Percentiles rank a stretch among this genome's conserved stretches.
Evolutionary conservation across 331 rosid species (phyloP).

Genomic region (Telfairia occidentalis): DNA sequence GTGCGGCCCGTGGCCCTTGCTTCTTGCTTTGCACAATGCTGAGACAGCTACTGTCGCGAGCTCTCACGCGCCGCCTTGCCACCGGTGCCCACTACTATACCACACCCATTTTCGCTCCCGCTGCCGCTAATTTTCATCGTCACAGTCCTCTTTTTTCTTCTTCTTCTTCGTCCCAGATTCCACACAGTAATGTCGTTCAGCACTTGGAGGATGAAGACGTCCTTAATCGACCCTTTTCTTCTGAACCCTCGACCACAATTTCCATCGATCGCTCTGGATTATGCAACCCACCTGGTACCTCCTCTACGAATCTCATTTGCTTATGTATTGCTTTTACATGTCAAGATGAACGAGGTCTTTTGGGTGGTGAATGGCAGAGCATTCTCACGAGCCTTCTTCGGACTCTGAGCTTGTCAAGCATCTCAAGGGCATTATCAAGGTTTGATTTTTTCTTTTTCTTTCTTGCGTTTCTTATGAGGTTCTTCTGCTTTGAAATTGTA

Average conservation of each 20-base stretch:
- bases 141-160: slow-evolving; percentile 11
- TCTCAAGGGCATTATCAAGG: slow-evolving; percentile 88
- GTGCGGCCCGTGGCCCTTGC: neutral
- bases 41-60: slow-evolving; percentile 24
- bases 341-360: neutral
- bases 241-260: slow-evolving; percentile 33
- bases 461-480: neutral
- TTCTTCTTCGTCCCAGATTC: slow-evolving; percentile 28
- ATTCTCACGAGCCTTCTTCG: slow-evolving; percentile 49
- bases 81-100: slow-evolving; percentile 3
- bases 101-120: neutral
- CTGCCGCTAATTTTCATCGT: slow-evolving; percentile 8
- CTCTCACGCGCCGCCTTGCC: slow-evolving; percentile 15
- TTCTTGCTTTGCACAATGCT: slow-evolving; percentile 24
- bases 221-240: slow-evolving; percentile 18
- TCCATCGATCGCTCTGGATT: slow-evolving; percentile 72
- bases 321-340: neutral
- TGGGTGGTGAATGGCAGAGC: slow-evolving; percentile 31
- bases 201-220: slow-evolving; percentile 19
- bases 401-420: slow-evolving; percentile 85
- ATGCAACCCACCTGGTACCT: slow-evolving; percentile 46
- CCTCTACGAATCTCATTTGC: neutral
- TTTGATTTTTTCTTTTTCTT: slow-evolving; percentile 5
- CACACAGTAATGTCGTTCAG: slow-evolving; percentile 23
- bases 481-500: neutral